Conservation (phyloP, 2,329 filamentous ascomycete genomes). For the Colletotrichum filicis region DNA sequence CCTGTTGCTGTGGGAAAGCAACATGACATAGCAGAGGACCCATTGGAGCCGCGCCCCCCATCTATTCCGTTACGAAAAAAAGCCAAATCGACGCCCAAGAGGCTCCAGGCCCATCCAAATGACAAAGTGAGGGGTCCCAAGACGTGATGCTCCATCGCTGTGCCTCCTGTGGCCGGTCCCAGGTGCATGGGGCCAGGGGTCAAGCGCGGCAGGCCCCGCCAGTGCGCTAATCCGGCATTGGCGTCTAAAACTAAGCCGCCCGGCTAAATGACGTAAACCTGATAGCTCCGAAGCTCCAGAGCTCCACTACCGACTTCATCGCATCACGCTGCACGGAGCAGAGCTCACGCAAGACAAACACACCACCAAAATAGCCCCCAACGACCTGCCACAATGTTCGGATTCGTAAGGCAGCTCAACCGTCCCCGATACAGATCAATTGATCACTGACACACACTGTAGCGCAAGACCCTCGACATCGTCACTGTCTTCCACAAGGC, state of each 20-base stretch:
- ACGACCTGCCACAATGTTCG: slow-evolving; percentile 52
- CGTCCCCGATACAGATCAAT: not conserved
- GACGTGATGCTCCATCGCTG: not conserved
- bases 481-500: slow-evolving; percentile 97
- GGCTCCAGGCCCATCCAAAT: not conserved
- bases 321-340: slow-evolving; percentile 18
- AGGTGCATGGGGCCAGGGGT: slow-evolving; percentile 11
- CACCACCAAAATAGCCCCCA: slow-evolving; percentile 19
- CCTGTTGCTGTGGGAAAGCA: not conserved
- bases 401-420: slow-evolving; percentile 51
- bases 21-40: not conserved
- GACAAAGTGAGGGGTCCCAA: slow-evolving; percentile 7
- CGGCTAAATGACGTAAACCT: slow-evolving; percentile 35
- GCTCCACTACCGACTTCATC: slow-evolving; percentile 36
- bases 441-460: slow-evolving; percentile 36
- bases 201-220: slow-evolving; percentile 13
- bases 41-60: not conserved
- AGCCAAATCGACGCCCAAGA: not conserved
- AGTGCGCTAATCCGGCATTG: slow-evolving; percentile 25
- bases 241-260: slow-evolving; percentile 8
- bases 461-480: slow-evolving; percentile 87
- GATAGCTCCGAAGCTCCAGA: slow-evolving; percentile 27
- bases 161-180: not conserved
- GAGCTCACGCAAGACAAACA: slow-evolving; percentile 11
- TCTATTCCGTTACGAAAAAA: not conserved